Percentiles rank a stretch among this genome's conserved stretches.
These are phyloP conservation scores for Eucalyptus polybractea DNA, from an alignment of 345 rosid genomes.

Conservation along the genomic window DNA sequence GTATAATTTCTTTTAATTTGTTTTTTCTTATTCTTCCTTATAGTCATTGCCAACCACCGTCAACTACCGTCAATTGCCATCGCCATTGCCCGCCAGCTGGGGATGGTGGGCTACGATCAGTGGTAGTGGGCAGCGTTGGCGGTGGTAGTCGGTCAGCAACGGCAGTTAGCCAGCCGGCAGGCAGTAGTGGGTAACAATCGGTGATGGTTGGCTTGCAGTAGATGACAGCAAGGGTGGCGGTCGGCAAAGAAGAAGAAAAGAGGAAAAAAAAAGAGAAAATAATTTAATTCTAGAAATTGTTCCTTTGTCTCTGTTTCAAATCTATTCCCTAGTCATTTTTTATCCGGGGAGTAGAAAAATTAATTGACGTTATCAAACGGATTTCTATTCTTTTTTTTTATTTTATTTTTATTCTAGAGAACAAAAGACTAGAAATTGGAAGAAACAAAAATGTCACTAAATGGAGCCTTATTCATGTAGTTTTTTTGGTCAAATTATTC, in stretches of 20 bases:
- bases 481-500: background rate
- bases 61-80: fast-evolving
- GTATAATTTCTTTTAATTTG: too few relatives aligned
- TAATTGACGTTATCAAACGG: fast-evolving
- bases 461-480: background rate
- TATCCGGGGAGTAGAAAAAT: fast-evolving
- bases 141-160: fast-evolving
- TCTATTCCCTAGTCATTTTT: fast-evolving
- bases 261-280: too few relatives aligned
- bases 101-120: fast-evolving
- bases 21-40: too few relatives aligned
- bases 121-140: fast-evolving
- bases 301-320: fast-evolving
- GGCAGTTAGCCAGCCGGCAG: fast-evolving
- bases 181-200: fast-evolving
- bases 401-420: too few relatives aligned
- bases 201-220: fast-evolving
- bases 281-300: too few relatives aligned
- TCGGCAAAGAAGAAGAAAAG: too few relatives aligned
- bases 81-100: too few relatives aligned
- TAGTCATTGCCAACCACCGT: too few relatives aligned
- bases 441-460: too few relatives aligned
- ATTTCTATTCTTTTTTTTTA: fast-evolving
- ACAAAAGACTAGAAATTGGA: fast-evolving
- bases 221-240: fast-evolving